Evolutionary conservation across 345 rosid genomes (phyloP), one percentile per base, ranked within the genome.

Genomic region (Orychophragmus violaceus): DNA sequence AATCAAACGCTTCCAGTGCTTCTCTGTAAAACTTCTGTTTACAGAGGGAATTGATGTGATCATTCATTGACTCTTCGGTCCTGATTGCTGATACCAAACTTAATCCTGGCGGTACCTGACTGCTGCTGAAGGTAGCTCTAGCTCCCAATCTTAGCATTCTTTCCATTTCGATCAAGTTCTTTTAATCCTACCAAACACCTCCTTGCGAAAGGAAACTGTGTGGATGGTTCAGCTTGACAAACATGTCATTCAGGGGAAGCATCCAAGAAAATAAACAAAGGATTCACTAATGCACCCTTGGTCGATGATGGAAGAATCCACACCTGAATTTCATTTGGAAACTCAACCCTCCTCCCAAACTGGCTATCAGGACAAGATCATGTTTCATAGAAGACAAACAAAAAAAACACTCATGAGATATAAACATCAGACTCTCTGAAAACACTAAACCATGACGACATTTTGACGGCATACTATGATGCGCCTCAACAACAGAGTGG

Each of bases 1-100:
- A 61, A 16, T 79, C 76, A 62, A 82, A 85, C 5, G 82, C 82
- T 72, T 79, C 79, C 19, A 85, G 48, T 18, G 90, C 84, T 74
- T 85, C 87, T 70, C 11, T 52, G 82, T 71, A 78, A 6, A 45
- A 64, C 0, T 36, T 69, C 23, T 69, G 71, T 63, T 69, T 76
- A 74, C 82, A 82, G 0, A 85, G 81, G 42, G 81, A 69, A 51
- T 58, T 23, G 23, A 84, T 64, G 78, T 71, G 74, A 67, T 79
- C 79, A 36, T 80, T 80, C 71, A 74, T 51, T 21, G 41, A 73
- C 14, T 78, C 79, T 55, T 81, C 86, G 0, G 65, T 76, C 69
- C 21, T 56, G 59, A 78, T 71, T 55, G 52, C 10, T 2, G 76
- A 59, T 35, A 53, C 21, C 18, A 33, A 23, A 41, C 57, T 69